Conservation (phyloP, 352 stramenopile genomes). For the Globisporangium irregulare region DNA sequence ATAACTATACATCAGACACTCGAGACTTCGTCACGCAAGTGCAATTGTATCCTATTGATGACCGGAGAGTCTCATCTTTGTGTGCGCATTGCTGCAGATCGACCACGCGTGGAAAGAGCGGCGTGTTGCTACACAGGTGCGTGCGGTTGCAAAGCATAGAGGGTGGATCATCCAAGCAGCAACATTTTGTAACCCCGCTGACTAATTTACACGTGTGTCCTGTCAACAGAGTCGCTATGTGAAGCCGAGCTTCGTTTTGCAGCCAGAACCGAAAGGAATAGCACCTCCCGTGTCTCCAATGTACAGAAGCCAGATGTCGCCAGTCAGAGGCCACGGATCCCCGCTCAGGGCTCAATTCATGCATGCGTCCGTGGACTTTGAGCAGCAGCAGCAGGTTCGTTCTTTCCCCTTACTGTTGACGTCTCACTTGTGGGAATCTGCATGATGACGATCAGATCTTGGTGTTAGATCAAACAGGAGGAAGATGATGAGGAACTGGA, state of each 20-base stretch:
- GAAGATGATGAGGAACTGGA: conserved; percentile 8
- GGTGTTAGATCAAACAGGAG: background rate
- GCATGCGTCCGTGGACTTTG: background rate
- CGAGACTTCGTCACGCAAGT: no score
- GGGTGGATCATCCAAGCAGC: background rate
- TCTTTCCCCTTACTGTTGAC: background rate
- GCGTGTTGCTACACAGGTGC: conserved; percentile 16
- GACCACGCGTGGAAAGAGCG: conserved; percentile 24
- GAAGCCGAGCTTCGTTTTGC: conserved; percentile 36
- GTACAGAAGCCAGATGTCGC: background rate
- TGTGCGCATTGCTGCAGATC: background rate
- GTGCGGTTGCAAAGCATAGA: no score
- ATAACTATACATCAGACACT: background rate
- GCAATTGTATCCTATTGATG: background rate
- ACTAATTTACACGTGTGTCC: background rate
- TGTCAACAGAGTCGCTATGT: conserved; percentile 20
- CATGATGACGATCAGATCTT: background rate
- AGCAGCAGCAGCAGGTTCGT: conserved; percentile 7
- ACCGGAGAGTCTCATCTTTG: background rate
- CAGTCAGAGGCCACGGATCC: background rate
- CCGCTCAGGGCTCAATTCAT: conserved; percentile 1
- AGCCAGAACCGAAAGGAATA: conserved; percentile 16
- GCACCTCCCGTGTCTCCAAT: conserved; percentile 3
- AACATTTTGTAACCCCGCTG: background rate
- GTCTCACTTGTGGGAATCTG: background rate